A percentile compares a stretch with the other conserved stretches of the same genome.
phyloP scores from a whole-genome alignment of 202 grass and related monocot genomes.

The Zoysia matrella region DNA sequence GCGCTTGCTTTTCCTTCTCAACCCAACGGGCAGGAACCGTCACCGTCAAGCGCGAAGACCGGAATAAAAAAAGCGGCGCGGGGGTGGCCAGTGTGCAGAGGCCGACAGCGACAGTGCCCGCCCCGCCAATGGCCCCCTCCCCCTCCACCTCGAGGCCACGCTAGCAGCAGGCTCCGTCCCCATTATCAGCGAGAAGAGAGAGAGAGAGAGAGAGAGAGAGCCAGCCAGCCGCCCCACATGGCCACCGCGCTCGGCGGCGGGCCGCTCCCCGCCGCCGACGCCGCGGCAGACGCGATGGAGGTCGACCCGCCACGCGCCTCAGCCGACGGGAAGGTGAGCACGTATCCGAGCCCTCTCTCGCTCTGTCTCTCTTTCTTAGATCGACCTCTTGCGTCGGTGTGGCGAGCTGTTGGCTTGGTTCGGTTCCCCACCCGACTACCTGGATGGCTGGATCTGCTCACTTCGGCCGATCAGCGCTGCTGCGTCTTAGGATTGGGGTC shows the following conservation, averaged over 20 bases:
- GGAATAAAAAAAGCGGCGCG: slow-evolving; percentile 33
- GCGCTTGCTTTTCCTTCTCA: background rate
- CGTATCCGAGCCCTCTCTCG: background rate
- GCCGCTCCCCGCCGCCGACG: background rate
- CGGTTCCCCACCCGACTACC: background rate
- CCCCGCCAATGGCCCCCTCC: background rate
- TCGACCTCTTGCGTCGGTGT: background rate
- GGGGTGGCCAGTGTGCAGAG: slow-evolving; percentile 11
- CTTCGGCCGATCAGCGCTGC: background rate
- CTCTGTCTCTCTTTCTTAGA: background rate
- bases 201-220: background rate
- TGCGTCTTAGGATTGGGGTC: background rate
- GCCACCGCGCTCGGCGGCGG: slow-evolving; percentile 6
- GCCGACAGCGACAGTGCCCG: slow-evolving; percentile 26
- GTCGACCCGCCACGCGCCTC: slow-evolving; percentile 42
- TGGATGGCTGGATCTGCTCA: slow-evolving; percentile 16
- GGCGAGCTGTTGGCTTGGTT: background rate
- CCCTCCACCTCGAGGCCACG: background rate
- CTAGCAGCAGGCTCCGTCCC: background rate
- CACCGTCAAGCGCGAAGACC: slow-evolving; percentile 17
- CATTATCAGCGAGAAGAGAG: slow-evolving; percentile 17
- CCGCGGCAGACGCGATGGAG: slow-evolving; percentile 27
- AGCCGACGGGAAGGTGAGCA: slow-evolving; percentile 42
- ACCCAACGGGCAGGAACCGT: slow-evolving; percentile 18
- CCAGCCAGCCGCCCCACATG: slow-evolving; percentile 27